Conservation (phyloP, 192 early-diverging fungal species). For the Mortierella antarctica region DNA sequence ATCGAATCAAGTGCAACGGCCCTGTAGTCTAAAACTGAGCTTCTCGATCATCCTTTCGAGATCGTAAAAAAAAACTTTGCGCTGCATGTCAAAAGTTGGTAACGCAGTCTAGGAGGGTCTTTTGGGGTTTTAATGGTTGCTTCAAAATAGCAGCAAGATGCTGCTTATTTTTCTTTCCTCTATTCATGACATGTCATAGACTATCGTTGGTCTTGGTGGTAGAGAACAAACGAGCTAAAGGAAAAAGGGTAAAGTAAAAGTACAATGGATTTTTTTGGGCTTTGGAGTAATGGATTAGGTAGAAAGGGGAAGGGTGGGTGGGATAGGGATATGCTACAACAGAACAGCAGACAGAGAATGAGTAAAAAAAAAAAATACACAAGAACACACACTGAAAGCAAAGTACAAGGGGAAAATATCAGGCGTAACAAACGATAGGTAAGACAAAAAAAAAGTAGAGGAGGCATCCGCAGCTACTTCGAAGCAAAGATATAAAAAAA, state of each 20-base stretch:
- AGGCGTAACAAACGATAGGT: not conserved
- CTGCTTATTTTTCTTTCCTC: too few relatives aligned
- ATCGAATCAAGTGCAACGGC: too few relatives aligned
- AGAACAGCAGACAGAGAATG: not conserved
- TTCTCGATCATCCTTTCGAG: too few relatives aligned
- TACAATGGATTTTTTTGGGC: constrained; percentile 2
- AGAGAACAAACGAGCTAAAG: not conserved
- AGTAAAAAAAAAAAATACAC: not conserved
- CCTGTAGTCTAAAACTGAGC: too few relatives aligned
- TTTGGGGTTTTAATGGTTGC: too few relatives aligned
- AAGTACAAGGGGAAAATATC: not conserved
- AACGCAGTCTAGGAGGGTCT: too few relatives aligned
- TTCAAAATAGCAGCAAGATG: too few relatives aligned
- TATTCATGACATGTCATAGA: too few relatives aligned
- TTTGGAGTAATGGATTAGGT: not conserved
- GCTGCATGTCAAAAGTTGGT: too few relatives aligned
- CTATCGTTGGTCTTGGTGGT: not conserved
- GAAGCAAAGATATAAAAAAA: not conserved
- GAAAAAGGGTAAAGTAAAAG: not conserved
- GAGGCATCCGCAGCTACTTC: not conserved
- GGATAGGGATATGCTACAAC: not conserved
- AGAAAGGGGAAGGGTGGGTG: not conserved
- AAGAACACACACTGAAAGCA: not conserved
- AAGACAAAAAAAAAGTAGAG: constrained; percentile 9
- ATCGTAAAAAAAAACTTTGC: too few relatives aligned